phyloP scores from a whole-genome alignment of 345 rosid genomes.

The Theobroma cacao region DNA sequence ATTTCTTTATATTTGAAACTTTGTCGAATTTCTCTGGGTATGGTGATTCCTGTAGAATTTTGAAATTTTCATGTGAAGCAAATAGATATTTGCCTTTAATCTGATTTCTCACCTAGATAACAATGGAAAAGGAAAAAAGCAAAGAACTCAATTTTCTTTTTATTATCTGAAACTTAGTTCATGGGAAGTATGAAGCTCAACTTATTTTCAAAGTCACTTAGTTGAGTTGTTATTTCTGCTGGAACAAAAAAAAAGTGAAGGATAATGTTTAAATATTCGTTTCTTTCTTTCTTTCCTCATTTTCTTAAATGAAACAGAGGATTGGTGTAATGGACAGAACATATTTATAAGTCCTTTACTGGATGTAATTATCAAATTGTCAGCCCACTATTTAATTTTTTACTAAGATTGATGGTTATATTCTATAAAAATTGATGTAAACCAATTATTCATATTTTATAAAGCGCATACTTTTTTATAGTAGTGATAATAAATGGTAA shows the following conservation, averaged over 20 bases:
- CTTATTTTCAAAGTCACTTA: neutral
- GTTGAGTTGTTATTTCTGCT: neutral
- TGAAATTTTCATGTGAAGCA: neutral
- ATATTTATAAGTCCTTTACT: neutral
- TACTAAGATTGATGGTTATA: neutral
- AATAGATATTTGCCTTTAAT: neutral
- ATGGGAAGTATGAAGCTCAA: neutral
- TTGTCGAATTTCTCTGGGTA: neutral
- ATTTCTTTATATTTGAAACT: neutral
- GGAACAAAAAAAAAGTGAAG: neutral
- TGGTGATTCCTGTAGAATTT: neutral
- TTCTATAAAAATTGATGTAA: neutral
- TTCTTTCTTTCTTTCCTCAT: neutral
- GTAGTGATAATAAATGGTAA: slow-evolving; percentile 3
- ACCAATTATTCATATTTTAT: neutral
- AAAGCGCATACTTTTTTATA: neutral
- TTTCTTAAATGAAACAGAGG: neutral
- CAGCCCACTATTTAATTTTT: neutral
- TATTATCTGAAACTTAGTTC: neutral
- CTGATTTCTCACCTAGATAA: neutral
- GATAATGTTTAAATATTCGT: neutral
- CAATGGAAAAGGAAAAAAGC: neutral
- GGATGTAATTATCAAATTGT: neutral
- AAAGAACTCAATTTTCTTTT: neutral
- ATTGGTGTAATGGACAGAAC: neutral